Base-by-base conservation (phyloP, 352 stramenopile genomes). In the Pythium brassicae region DNA sequence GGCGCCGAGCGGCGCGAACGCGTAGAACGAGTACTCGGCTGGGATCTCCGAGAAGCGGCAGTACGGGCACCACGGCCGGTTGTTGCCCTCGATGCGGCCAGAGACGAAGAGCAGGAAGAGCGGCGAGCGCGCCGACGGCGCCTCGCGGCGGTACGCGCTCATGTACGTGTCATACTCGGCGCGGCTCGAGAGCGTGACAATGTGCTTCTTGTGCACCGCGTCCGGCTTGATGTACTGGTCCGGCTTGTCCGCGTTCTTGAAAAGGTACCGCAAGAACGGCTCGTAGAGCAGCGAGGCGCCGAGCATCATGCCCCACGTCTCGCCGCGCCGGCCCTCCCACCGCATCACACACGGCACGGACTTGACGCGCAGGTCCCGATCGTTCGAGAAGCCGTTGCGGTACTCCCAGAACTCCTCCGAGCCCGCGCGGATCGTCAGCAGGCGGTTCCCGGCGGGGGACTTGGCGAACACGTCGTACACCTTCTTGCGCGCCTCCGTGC, bases 1-100 rank as follows among this genome's bases (percentile, higher is more conserved):
- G 0, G 83, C 58, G 25, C 76, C 69, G 3, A 72, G 69, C 1
- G 80, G 80, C 12, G 83, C 83, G 35, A 83, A 89, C n/a, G 67
- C 62, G 44, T 83, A 85, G 59, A 90, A 93, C 0, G 68, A 70
- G 52, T 86, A 90, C 66, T 93, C 77, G 19, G 89, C 27, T 1
- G 80, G 77, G 27, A 89, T 56, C 59, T 93, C 76, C 5, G 76
- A 86, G 62, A 75, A 91, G 19, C 83, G 80, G 50, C 83, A 93
- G 66, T 89, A 93, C 17, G 78, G 76, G 66, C 83, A 93, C 80
- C 83, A 93, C 44, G 79, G 77, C 3, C 83, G 71, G 42, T 90
- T 82, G 61, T 93, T 93, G 47, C 71, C 60, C 23, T 49, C 55
- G 57, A 91, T 73, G 50, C 74, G 68, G 6, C 80, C 83, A 0